A percentile compares a stretch with the other conserved stretches of the same genome.
Evolutionary conservation across 345 rosid genomes (phyloP).

Genomic region (Lagerstroemia speciosa): DNA sequence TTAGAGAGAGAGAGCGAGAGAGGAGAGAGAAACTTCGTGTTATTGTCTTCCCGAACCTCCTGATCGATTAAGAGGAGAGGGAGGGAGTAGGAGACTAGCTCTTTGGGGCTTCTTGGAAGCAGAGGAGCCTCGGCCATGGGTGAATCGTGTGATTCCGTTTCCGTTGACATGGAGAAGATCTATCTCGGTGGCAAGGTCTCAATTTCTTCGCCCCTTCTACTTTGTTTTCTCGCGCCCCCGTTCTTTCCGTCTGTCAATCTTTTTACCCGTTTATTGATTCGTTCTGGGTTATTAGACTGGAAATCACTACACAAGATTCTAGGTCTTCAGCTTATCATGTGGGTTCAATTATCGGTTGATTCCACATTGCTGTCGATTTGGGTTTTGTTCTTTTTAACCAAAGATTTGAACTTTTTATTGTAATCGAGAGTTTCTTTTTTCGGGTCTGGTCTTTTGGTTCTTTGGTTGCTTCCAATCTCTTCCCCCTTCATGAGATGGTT

Average conservation of each 20-base stretch:
- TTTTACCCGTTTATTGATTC: no score
- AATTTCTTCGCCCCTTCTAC: not conserved
- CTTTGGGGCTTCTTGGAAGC: slow-evolving; percentile 11
- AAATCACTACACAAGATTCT: no score
- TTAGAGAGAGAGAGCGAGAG: not conserved
- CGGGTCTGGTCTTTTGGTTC: not conserved
- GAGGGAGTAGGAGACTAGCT: slow-evolving; percentile 2
- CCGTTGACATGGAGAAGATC: slow-evolving; percentile 70
- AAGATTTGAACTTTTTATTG: not conserved
- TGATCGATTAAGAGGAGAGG: not conserved
- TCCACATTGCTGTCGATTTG: slow-evolving; percentile 1
- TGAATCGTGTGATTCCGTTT: slow-evolving; percentile 43
- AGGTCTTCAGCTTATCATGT: no score
- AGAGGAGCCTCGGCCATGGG: slow-evolving; percentile 53
- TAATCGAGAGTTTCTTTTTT: not conserved
- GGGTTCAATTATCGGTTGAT: not conserved
- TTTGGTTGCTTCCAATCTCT: not conserved
- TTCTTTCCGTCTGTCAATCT: not conserved
- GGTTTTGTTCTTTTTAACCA: not conserved
- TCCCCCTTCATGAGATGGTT: not conserved
- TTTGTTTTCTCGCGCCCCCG: not conserved
- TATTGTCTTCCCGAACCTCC: not conserved
- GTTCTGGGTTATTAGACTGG: no score
- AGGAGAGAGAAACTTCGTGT: not conserved
- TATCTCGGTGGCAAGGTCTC: slow-evolving; percentile 80